phyloP scores from a whole-genome alignment of 2,329 filamentous ascomycete genomes.

The Diaporthe longicolla region DNA sequence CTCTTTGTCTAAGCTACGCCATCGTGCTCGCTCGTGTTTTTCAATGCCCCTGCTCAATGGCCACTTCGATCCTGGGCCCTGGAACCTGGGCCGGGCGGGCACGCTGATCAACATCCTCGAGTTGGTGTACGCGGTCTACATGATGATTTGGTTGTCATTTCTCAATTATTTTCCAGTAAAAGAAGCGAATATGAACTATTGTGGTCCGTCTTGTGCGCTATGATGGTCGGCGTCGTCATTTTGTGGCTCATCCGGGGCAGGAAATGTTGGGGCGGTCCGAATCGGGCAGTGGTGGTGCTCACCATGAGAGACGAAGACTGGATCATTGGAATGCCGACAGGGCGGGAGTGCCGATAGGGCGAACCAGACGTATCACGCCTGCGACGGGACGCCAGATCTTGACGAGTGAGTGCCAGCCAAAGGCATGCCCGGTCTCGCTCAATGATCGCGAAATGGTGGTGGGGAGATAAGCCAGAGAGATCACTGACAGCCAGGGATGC shows the following conservation, averaged over 20 bases:
- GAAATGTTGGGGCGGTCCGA: constrained; percentile 42
- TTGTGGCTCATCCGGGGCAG: constrained; percentile 41
- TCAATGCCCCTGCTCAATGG: constrained; percentile 32
- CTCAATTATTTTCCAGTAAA: constrained; percentile 43
- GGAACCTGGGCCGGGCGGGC: constrained; percentile 42
- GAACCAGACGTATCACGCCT: not conserved
- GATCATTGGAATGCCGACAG: no score
- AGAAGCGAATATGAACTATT: constrained; percentile 45
- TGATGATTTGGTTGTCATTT: constrained; percentile 41
- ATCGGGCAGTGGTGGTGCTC: constrained; percentile 39
- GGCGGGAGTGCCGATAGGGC: no score
- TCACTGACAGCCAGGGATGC: no score
- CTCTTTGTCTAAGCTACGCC: constrained; percentile 43
- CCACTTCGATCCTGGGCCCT: constrained; percentile 29
- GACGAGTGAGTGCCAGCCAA: not conserved
- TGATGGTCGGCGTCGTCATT: constrained; percentile 19
- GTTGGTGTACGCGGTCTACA: constrained; percentile 42
- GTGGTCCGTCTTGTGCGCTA: constrained; percentile 35
- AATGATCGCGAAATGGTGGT: not conserved
- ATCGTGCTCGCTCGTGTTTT: constrained; percentile 43
- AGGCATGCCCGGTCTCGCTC: not conserved
- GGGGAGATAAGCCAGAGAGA: no score
- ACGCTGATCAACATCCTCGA: constrained; percentile 39
- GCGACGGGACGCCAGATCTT: not conserved
- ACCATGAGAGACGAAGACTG: not conserved